These are phyloP conservation scores for Morella rubra DNA, from an alignment of 306 rosid genomes.

Conservation along the genomic window DNA sequence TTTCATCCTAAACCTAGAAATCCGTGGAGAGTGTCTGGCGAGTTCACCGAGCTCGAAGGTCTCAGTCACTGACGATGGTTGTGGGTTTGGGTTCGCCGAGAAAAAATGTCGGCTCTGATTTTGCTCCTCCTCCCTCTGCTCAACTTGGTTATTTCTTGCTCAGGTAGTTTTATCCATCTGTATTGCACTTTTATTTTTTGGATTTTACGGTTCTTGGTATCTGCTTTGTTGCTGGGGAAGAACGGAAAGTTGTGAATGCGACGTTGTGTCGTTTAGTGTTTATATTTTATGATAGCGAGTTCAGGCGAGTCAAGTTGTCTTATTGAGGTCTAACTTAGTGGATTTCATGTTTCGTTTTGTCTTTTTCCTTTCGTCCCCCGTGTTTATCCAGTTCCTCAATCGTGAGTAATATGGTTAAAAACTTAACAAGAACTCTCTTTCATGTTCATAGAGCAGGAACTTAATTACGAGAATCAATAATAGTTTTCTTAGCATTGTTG, in stretches of 20 bases:
- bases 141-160: conserved; percentile 46
- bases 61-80: conserved; percentile 42
- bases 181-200: background rate
- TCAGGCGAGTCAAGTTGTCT: background rate
- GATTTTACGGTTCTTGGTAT: background rate
- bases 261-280: background rate
- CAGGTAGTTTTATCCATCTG: conserved; percentile 39
- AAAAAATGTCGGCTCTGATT: conserved; percentile 58
- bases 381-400: background rate
- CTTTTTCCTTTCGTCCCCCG: background rate
- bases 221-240: conserved; percentile 13
- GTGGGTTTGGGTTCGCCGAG: conserved; percentile 32
- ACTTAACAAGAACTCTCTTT: background rate
- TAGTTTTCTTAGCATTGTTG: background rate
- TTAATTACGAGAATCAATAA: background rate
- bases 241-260: background rate
- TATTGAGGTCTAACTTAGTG: background rate
- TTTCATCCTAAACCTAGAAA: conserved; percentile 23
- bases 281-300: background rate
- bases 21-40: conserved; percentile 24
- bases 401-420: background rate
- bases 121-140: conserved; percentile 42
- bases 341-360: background rate
- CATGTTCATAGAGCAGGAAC: background rate
- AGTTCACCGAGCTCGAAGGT: conserved; percentile 28